Conservation (phyloP, 495 filamentous ascomycete genomes). For the Penicillium roqueforti region DNA sequence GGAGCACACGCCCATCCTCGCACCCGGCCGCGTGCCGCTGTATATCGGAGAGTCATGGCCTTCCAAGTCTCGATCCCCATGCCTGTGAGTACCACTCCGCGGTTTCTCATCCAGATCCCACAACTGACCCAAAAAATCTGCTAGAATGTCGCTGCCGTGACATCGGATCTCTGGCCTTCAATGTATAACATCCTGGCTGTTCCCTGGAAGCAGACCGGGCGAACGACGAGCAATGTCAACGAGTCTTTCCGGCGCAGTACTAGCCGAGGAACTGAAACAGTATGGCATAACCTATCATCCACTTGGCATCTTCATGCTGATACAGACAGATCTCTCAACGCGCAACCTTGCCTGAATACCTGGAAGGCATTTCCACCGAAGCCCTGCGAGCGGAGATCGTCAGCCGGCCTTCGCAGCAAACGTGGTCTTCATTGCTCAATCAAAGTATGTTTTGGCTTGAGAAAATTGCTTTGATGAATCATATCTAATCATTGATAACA, state of each 20-base stretch:
- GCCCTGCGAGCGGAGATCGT: slow-evolving; percentile 21
- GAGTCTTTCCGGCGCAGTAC: slow-evolving; percentile 18
- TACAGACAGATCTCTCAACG: slow-evolving; percentile 5
- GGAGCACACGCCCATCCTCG: slow-evolving; percentile 21
- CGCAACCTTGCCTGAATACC: slow-evolving; percentile 27
- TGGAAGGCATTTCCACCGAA: slow-evolving; percentile 27
- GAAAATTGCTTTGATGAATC: background rate
- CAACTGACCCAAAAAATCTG: slow-evolving; percentile 12
- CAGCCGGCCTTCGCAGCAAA: slow-evolving; percentile 16
- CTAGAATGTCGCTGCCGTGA: slow-evolving; percentile 37
- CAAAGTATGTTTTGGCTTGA: slow-evolving; percentile 12
- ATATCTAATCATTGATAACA: slow-evolving; percentile 9
- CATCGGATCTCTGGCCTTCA: slow-evolving; percentile 44
- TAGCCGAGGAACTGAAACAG: slow-evolving; percentile 11
- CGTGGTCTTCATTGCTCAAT: slow-evolving; percentile 18
- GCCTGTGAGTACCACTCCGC: slow-evolving; percentile 30
- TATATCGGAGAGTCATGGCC: slow-evolving; percentile 44
- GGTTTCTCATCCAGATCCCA: background rate
- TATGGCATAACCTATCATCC: slow-evolving; percentile 12
- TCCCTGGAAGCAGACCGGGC: slow-evolving; percentile 33
- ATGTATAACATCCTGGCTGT: slow-evolving; percentile 38
- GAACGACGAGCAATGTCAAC: slow-evolving; percentile 15
- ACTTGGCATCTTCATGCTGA: slow-evolving; percentile 1
- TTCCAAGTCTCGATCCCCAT: slow-evolving; percentile 42
- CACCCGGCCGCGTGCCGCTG: slow-evolving; percentile 43